Evolutionary conservation across 225 moss, liverwort and hornwort species (phyloP).

Genomic region (Takakia lepidozioides): DNA sequence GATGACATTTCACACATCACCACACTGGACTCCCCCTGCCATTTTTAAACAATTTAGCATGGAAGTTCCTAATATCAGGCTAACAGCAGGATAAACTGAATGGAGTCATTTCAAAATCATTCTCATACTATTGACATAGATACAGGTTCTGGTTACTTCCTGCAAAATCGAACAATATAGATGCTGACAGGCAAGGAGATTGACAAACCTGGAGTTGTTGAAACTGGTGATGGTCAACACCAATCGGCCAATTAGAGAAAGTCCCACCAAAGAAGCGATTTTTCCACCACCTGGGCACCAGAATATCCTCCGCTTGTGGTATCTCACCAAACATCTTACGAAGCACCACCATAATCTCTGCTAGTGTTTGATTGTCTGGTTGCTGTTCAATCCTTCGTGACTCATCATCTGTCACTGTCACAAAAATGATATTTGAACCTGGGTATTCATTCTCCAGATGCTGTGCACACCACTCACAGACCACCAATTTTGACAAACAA

Average conservation of each 20-base stretch:
- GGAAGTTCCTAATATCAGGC: too few species aligned
- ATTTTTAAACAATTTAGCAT: too few species aligned
- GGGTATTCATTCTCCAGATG: slow-evolving; percentile 65
- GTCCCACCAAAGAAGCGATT: slow-evolving; percentile 53
- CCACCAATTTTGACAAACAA: too few species aligned
- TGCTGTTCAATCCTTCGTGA: slow-evolving; percentile 75
- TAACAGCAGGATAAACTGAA: neutral
- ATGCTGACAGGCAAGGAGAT: too few species aligned
- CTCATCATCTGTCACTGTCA: slow-evolving; percentile 75
- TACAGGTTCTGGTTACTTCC: too few species aligned
- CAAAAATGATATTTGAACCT: slow-evolving; percentile 52
- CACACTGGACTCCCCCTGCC: neutral
- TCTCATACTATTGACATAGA: neutral
- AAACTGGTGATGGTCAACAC: slow-evolving; percentile 39
- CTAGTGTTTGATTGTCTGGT: slow-evolving; percentile 32
- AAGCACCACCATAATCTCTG: slow-evolving; percentile 56
- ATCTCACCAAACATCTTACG: slow-evolving; percentile 52
- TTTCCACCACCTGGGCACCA: slow-evolving; percentile 48
- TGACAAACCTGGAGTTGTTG: slow-evolving; percentile 43
- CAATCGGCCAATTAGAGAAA: slow-evolving; percentile 86
- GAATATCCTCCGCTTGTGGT: slow-evolving; percentile 36
- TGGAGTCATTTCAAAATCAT: neutral
- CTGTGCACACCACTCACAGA: slow-evolving; percentile 25
- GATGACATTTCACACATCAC: neutral
- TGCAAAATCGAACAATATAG: too few species aligned